Percentiles rank a stretch among this genome's conserved stretches.
Evolutionary conservation across 345 rosid species (phyloP).

Genomic region (Euphorbia tirucalli): DNA sequence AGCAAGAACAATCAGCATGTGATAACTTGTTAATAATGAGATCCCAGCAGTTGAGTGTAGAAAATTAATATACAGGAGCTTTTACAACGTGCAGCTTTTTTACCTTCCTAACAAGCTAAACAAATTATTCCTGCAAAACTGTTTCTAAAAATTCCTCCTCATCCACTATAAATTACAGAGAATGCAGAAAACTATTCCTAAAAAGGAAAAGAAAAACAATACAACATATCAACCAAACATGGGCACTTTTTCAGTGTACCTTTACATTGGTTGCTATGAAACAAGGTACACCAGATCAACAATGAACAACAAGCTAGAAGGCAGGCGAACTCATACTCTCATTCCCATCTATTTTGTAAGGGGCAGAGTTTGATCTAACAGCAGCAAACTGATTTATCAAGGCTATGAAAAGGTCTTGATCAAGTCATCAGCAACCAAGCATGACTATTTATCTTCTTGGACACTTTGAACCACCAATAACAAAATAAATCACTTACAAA

Average conservation of each 20-base stretch:
- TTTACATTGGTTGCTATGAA: constrained; percentile 25
- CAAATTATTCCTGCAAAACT: constrained; percentile 42
- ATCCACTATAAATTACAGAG: constrained; percentile 34
- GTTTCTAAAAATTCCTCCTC: constrained; percentile 23
- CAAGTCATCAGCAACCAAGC: constrained; percentile 5
- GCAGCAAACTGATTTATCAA: constrained; percentile 15
- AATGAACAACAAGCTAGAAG: constrained; percentile 14
- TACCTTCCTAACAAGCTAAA: constrained; percentile 31
- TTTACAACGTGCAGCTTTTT: constrained; percentile 27
- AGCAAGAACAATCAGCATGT: constrained; percentile 16
- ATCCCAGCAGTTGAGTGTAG: constrained; percentile 23
- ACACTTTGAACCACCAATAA: constrained; percentile 18
- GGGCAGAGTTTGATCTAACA: not conserved
- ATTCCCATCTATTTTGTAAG: constrained; percentile 10
- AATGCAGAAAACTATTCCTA: constrained; percentile 30
- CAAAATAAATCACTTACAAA: constrained; percentile 9
- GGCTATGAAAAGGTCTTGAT: constrained; percentile 4
- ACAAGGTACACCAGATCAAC: constrained; percentile 20
- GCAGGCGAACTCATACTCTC: constrained; percentile 12
- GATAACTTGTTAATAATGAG: constrained; percentile 18
- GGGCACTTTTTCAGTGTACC: constrained; percentile 21
- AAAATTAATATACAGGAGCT: constrained; percentile 25
- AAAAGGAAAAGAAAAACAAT: constrained; percentile 8
- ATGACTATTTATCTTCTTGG: constrained; percentile 7
- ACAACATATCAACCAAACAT: constrained; percentile 28